Evolutionary conservation across 2,329 filamentous ascomycete species (phyloP), one percentile per base, ranked within the genome.

Genomic region (Pestalotiopsis sp.): DNA sequence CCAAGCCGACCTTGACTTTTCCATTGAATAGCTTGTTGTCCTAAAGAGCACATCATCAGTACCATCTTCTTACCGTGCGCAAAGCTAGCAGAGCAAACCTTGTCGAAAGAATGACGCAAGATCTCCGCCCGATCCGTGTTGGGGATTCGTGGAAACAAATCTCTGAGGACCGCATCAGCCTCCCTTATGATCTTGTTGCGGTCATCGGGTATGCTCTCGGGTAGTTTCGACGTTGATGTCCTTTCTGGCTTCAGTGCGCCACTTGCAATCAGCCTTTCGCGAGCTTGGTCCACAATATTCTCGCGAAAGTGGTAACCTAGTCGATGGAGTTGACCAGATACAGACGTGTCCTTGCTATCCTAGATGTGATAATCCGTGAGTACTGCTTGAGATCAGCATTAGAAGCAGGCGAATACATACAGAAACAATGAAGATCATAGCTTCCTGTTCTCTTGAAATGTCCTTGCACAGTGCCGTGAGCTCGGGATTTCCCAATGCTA

Each of bases 341-440:
- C 78, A 67, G 80, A 73, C 60, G 78, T 72, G 68, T 80, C 73
- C 56, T 76, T 77, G 38, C 76, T 74, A 60, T 78, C 77, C 81
- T 83, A 60, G 59, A 68, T 6, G 36, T 17, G 49, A 57, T 41
- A 36, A 45, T 57, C 14, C 66, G 71, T 72, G 52, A 77, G 73
- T 71, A 61, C 31, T 20, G 56, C 23, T 61, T 60, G 59, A 41
- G 59, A 14, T 17, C 45, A 59, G 20, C 12, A 36, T 9, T 41
- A 49, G 31, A 2, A 62, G 17, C 7, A n/a, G 25, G 14, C 11
- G 13, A 25, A 3, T 38, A 79, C 86, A 73, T 83, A 90, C 89
- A 74, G 89, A 89, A 62, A 92, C 89, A 69, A 91, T 90, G 73
- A 90, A 91, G 17, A 91, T 87, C 85, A 90, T 87, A 59, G 87